A percentile compares a stretch with the other conserved stretches of the same genome.
Conservation (phyloP, 2,329 filamentous ascomycete genomes). For the Fusarium sarcochroum region DNA sequence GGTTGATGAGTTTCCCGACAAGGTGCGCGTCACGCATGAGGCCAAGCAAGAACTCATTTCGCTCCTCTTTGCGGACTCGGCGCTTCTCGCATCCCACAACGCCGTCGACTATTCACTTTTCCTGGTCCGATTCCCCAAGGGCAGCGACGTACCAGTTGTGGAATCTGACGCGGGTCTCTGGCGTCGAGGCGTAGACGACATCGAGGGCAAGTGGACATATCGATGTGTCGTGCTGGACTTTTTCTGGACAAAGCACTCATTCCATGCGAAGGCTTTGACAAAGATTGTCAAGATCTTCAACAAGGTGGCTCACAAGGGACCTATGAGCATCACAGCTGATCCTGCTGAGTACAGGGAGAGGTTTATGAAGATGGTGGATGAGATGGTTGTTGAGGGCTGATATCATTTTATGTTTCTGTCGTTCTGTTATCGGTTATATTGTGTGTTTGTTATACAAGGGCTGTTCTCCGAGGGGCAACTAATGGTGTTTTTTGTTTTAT, state of each 20-base stretch:
- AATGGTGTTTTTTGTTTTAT: too few species aligned
- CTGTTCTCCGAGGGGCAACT: neutral
- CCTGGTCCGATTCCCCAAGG: conserved; percentile 65
- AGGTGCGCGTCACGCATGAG: conserved; percentile 68
- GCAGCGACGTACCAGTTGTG: conserved; percentile 7
- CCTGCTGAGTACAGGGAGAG: conserved; percentile 75
- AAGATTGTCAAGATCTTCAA: conserved; percentile 76
- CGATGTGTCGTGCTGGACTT: conserved; percentile 79
- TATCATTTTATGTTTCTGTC: neutral
- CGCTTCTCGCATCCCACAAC: conserved; percentile 72
- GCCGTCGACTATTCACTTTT: conserved; percentile 84
- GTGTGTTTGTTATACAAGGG: neutral
- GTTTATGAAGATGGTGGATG: conserved; percentile 65
- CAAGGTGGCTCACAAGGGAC: conserved; percentile 72
- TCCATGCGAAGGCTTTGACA: conserved; percentile 76
- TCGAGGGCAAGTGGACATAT: conserved; percentile 76
- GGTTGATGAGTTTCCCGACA: conserved; percentile 77
- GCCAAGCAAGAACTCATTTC: conserved; percentile 70
- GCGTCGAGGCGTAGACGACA: conserved; percentile 72
- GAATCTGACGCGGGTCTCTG: conserved; percentile 58
- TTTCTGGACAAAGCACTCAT: conserved; percentile 82
- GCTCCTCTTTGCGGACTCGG: conserved; percentile 72
- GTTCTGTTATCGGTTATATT: neutral
- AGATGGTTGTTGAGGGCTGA: conserved; percentile 56
- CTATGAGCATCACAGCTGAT: conserved; percentile 81